These are phyloP conservation scores for Mortierella sp. DNA, from an alignment of 371 early-diverging fungal species.

Conservation along the genomic window DNA sequence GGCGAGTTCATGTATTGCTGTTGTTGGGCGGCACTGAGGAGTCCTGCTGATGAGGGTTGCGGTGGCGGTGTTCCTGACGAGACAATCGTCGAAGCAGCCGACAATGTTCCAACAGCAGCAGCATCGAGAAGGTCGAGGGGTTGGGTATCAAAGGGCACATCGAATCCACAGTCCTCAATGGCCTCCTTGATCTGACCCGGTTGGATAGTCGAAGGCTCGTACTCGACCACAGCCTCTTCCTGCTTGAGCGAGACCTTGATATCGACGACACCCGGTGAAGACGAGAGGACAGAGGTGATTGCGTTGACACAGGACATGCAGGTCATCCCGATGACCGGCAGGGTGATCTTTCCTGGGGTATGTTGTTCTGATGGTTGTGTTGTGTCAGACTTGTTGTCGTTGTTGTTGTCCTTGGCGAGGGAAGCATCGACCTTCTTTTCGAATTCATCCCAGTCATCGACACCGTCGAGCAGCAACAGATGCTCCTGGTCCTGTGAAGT, in stretches of 20 bases:
- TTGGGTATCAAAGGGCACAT: slow-evolving; percentile 40
- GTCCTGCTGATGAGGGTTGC: background rate
- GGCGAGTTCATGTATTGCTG: background rate
- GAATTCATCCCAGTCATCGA: slow-evolving; percentile 52
- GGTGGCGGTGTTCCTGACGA: background rate
- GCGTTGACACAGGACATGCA: slow-evolving; percentile 88
- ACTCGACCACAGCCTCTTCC: slow-evolving; percentile 63
- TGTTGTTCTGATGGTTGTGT: slow-evolving; percentile 13
- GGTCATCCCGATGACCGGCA: slow-evolving; percentile 86
- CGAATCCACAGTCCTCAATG: slow-evolving; percentile 77
- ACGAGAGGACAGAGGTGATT: slow-evolving; percentile 66
- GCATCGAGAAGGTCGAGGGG: background rate
- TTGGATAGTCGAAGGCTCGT: slow-evolving; percentile 39
- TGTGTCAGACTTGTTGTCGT: background rate
- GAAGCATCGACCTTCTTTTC: slow-evolving; percentile 46
- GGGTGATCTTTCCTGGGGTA: slow-evolving; percentile 30
- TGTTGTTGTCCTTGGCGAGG: slow-evolving; percentile 29
- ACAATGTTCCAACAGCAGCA: background rate
- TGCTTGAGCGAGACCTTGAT: slow-evolving; percentile 68
- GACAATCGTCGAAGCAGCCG: slow-evolving; percentile 2
- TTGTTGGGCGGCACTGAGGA: background rate
- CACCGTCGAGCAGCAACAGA: slow-evolving; percentile 40
- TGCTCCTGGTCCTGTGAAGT: slow-evolving; percentile 40
- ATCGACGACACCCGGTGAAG: slow-evolving; percentile 59
- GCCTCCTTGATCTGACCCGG: slow-evolving; percentile 53